Evolutionary conservation across 306 rosid genomes (phyloP).

Genomic region (Acacia crassicarpa): DNA sequence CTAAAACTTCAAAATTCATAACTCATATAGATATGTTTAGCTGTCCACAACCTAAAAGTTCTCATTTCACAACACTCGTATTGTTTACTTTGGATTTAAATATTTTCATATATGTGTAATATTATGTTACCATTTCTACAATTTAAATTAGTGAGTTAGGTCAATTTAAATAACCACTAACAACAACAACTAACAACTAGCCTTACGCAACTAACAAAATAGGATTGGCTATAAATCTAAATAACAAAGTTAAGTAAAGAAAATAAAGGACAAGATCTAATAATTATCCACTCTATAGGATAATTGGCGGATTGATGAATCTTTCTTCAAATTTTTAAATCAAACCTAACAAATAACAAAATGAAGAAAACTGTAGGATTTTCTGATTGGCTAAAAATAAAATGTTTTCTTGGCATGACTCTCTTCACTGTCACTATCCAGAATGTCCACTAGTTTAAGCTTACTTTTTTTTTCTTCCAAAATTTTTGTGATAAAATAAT

Average conservation of each 20-base stretch:
- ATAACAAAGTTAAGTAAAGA: neutral
- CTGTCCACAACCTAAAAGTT: no score
- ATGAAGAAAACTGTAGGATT: neutral
- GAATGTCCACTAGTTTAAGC: neutral
- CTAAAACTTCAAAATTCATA: neutral
- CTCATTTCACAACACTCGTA: neutral
- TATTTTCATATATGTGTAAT: no score
- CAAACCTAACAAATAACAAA: neutral
- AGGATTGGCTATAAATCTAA: no score
- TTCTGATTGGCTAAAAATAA: neutral
- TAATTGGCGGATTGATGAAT: neutral
- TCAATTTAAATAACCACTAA: no score
- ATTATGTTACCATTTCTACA: no score
- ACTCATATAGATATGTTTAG: no score
- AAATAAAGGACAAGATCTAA: neutral
- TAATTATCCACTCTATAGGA: neutral
- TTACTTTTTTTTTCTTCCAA: neutral
- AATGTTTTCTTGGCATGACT: neutral
- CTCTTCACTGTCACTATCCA: neutral
- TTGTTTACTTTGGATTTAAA: no score
- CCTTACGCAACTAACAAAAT: no score
- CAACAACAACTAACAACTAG: no score
- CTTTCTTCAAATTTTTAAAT: neutral
- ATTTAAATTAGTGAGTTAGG: no score
- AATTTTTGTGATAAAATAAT: neutral